These are phyloP conservation scores for Lepidium sativum DNA, from an alignment of 345 rosid genomes.

Conservation along the genomic window DNA sequence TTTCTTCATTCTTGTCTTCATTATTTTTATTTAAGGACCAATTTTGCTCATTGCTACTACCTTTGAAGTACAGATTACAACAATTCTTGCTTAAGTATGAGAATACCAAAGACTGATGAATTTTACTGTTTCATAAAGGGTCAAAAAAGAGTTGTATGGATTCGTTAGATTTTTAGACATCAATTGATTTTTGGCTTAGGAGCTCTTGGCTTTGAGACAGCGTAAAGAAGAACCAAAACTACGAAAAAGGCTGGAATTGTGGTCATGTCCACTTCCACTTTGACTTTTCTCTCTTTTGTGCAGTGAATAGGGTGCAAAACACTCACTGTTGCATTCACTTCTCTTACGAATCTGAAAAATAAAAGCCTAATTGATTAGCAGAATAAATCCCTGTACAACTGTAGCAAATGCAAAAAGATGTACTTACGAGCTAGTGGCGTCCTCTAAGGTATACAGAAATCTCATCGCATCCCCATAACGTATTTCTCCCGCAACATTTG, in stretches of 20 bases:
- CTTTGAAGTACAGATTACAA: background rate
- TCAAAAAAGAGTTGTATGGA: background rate
- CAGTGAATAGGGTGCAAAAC: conserved; percentile 88
- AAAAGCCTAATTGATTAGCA: background rate
- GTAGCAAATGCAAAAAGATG: background rate
- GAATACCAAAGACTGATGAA: background rate
- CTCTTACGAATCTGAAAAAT: conserved; percentile 51
- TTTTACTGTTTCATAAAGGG: background rate
- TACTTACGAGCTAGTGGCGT: conserved; percentile 62
- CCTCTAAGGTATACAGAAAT: conserved; percentile 61
- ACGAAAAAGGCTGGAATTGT: conserved; percentile 77
- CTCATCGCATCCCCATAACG: conserved; percentile 75
- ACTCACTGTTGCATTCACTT: conserved; percentile 70
- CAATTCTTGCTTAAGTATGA: conserved; percentile 2
- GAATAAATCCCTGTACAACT: background rate
- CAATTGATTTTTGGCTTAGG: conserved; percentile 91
- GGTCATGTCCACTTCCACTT: conserved; percentile 65
- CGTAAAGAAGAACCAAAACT: conserved; percentile 49
- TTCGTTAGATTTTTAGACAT: conserved; percentile 2
- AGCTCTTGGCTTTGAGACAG: conserved; percentile 68
- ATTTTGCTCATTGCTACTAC: background rate
- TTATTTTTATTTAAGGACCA: background rate
- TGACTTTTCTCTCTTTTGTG: conserved; percentile 67
- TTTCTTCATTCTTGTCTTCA: background rate
- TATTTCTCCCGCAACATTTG: conserved; percentile 65